Evolutionary conservation across 2,329 filamentous ascomycete species (phyloP).

Genomic region (Venturia effusa): DNA sequence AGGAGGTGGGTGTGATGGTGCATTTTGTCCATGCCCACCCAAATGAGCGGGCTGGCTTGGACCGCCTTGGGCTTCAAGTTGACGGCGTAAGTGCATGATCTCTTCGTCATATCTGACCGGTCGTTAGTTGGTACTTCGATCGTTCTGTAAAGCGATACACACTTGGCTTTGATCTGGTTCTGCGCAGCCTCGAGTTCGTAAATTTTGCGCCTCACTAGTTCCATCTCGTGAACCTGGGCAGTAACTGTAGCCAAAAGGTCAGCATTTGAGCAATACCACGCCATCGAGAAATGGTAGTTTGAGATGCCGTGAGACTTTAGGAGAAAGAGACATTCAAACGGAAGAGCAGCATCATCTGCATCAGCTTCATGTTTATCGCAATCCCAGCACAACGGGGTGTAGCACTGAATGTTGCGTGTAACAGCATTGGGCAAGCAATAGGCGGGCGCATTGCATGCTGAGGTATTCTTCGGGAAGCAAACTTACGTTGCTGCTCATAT

Average conservation of each 20-base stretch:
- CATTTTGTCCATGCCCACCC: slow-evolving; percentile 58
- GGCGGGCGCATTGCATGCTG: neutral
- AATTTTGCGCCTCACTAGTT: slow-evolving; percentile 85
- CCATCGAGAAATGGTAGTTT: slow-evolving; percentile 12
- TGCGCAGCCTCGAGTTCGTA: slow-evolving; percentile 88
- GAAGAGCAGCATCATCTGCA: neutral
- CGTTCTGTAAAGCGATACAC: slow-evolving; percentile 25
- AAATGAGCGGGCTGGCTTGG: slow-evolving; percentile 55
- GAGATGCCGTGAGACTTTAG: neutral
- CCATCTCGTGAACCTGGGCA: slow-evolving; percentile 87
- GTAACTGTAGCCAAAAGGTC: slow-evolving; percentile 50
- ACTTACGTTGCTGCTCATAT: slow-evolving; percentile 90
- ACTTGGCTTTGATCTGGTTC: slow-evolving; percentile 85
- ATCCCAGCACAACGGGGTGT: neutral
- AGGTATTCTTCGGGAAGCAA: slow-evolving; percentile 8
- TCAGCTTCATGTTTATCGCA: neutral
- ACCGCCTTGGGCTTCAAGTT: slow-evolving; percentile 65
- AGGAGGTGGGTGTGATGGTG: slow-evolving; percentile 73
- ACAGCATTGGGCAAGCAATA: neutral
- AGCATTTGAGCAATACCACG: slow-evolving; percentile 18
- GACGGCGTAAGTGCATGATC: slow-evolving; percentile 71
- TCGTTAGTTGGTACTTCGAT: neutral
- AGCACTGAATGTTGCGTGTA: neutral
- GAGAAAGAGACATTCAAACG: neutral
- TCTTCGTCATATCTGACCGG: slow-evolving; percentile 78